Percentiles rank a stretch among this genome's conserved stretches.
Evolutionary conservation across 2,329 filamentous ascomycete genomes (phyloP).

Genomic region (Neopestalotiopsis clavispora): DNA sequence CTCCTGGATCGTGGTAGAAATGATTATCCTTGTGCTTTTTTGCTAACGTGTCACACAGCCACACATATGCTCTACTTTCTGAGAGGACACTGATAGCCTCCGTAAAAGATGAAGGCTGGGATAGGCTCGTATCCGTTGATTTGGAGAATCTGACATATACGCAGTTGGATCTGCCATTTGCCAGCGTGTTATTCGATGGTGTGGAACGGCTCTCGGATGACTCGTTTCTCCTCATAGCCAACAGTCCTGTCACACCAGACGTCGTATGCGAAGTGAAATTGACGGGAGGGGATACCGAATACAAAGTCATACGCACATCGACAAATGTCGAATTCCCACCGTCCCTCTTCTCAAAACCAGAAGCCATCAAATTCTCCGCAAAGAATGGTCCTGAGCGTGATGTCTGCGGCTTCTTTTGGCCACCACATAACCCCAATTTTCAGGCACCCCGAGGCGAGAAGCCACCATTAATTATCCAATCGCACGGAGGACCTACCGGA

Average conservation of each 20-base stretch:
- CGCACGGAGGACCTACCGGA: slow-evolving; percentile 58
- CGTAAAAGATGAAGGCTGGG: slow-evolving; percentile 37
- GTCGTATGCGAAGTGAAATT: slow-evolving; percentile 42
- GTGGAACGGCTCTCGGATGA: slow-evolving; percentile 40
- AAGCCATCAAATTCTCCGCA: slow-evolving; percentile 35
- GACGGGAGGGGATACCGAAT: slow-evolving; percentile 24
- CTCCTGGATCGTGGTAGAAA: slow-evolving; percentile 7
- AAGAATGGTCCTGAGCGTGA: slow-evolving; percentile 33
- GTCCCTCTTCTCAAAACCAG: slow-evolving; percentile 42
- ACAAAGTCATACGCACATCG: slow-evolving; percentile 38
- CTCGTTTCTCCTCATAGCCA: slow-evolving; percentile 43
- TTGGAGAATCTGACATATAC: slow-evolving; percentile 36
- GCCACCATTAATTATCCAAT: slow-evolving; percentile 54
- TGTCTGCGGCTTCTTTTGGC: slow-evolving; percentile 53
- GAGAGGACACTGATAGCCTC: slow-evolving; percentile 39
- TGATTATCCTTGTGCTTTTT: not conserved
- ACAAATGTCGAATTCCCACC: slow-evolving; percentile 36
- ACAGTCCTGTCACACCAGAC: slow-evolving; percentile 34
- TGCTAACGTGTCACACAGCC: slow-evolving; percentile 29
- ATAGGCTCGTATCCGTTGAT: slow-evolving; percentile 43
- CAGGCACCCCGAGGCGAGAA: slow-evolving; percentile 39
- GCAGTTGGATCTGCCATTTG: slow-evolving; percentile 34
- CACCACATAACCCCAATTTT: slow-evolving; percentile 52
- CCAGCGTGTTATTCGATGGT: slow-evolving; percentile 39
- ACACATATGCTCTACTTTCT: slow-evolving; percentile 45